Evolutionary conservation across 495 filamentous ascomycete species (phyloP), one percentile per base, ranked within the genome.

Genomic region (Cladorrhinum samala): DNA sequence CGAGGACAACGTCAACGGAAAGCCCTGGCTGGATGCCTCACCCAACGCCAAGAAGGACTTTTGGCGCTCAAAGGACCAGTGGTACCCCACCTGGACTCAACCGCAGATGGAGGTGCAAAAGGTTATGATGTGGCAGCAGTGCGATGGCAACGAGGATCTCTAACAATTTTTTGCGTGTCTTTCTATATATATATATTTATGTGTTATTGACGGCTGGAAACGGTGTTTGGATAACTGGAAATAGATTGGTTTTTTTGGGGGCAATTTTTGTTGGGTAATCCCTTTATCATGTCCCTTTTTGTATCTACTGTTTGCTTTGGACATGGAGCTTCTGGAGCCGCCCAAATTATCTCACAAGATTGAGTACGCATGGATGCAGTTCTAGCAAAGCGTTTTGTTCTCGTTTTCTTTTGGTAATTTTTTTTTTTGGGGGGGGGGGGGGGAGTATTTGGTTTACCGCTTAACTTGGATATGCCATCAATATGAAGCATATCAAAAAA

Each of bases 81-180:
- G 89, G 89, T 70, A 78, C 20, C 85, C 86, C 2, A 91, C 89
- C 0, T 94, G 89, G 89, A 73, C 78, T 25, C 70, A 66, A 27
- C 84, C 85, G 3, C 73, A 81, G 60, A 83, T 94, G 80, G 72
- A 83, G 52, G 73, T 94, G 46, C 81, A 79, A 59, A 85, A 78
- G 59, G 88, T 94, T 16, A 74, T 82, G 56, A 94, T 94, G 77
- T 87, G 78, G 86, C 83, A 90, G 65, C 85, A 92, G 62, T 83
- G 81, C 54, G 76, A 80, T 54, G 78, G 78, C 7, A 52, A 76
- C 52, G 78, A 80, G 57, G 69, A 72, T 37, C 55, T 72, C 46
- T 72, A 58, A 38, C 37, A 36, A 27, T 50, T 2, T 46, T 45
- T 50, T 14, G 9, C 5, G 0, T 14, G 21, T 36, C 24, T 19